A percentile compares a stretch with the other conserved stretches of the same genome.
phyloP scores from a whole-genome alignment of 2,329 filamentous ascomycete genomes.

The Colletotrichum sp. region DNA sequence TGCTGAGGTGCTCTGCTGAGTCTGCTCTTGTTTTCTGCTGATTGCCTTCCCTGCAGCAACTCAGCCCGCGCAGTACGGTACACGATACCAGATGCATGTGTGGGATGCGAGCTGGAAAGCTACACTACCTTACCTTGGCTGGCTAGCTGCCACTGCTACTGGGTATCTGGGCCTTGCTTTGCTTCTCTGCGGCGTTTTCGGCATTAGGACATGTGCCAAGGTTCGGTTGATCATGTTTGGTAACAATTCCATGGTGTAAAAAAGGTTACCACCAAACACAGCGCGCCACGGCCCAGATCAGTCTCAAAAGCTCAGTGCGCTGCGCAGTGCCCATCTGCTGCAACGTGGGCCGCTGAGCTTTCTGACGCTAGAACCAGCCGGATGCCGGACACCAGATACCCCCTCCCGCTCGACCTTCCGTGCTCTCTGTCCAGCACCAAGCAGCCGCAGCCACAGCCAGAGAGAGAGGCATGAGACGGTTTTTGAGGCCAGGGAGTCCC shows the following conservation, averaged over 20 bases:
- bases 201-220: neutral
- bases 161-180: neutral
- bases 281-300: neutral
- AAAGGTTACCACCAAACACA: neutral
- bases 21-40: neutral
- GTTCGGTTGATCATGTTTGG: neutral
- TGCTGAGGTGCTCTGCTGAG: neutral
- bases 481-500: neutral
- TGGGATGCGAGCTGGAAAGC: neutral
- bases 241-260: neutral
- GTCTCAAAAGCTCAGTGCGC: neutral
- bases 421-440: neutral
- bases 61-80: neutral
- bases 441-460: neutral
- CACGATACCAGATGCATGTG: neutral
- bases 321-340: neutral
- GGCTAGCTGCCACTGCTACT: neutral
- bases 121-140: neutral
- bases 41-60: neutral
- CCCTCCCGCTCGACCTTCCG: neutral
- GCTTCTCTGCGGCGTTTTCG: neutral
- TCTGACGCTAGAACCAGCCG: neutral
- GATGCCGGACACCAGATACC: neutral
- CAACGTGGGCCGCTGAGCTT: neutral
- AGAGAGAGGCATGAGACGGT: neutral